Evolutionary conservation across 768 basidiomycete genomes (phyloP), one percentile per base, ranked within the genome.

Genomic region (Mrakia frigida): DNA sequence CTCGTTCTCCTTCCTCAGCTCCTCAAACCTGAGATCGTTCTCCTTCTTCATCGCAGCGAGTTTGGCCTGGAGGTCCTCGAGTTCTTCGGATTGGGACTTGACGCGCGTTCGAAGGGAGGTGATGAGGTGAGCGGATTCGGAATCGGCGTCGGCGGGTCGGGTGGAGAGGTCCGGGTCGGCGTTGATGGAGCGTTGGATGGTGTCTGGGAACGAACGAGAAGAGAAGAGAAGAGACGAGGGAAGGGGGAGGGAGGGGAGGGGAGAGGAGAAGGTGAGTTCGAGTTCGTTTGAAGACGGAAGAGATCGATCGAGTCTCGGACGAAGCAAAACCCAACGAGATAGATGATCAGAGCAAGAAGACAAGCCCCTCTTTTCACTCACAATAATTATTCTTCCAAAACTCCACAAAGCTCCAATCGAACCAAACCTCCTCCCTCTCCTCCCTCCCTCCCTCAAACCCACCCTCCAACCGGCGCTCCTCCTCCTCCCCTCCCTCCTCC

Each of bases 371-470:
- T n/a, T 50, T 43, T 14, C 35, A 83, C 92, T 82, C 80, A 96
- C 96, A 93, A 81, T 94, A 97, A 81, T 96, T 95, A 65, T 93
- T 94, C 85, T 98, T 98, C 91, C 93, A 95, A 83, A 98, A 99
- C 83, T 99, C 97, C 9, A 97, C 89, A 84, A 98, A 98, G 0
- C 90, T 88, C 93, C 95, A 98, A 83, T 98, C 95, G 81, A 98
- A 92, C 97, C 97, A 98, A 53, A 97, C 82, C 56, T 84, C 86
- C 37, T 89, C 92, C 80, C 92, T 91, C 78, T 89, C 89, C 71
- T 85, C 84, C 23, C 83, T 81, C 14, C 80, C 79, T 25, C 79
- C 80, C 2, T 52, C 63, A 31, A 50, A 50, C 16, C 46, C 37
- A 18, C 28, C 25, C 2, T 39, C 50, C 56, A 76, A 23, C 39